Evolutionary conservation across 371 early-diverging fungal species (phyloP).

Genomic region (Mortierella sp.): DNA sequence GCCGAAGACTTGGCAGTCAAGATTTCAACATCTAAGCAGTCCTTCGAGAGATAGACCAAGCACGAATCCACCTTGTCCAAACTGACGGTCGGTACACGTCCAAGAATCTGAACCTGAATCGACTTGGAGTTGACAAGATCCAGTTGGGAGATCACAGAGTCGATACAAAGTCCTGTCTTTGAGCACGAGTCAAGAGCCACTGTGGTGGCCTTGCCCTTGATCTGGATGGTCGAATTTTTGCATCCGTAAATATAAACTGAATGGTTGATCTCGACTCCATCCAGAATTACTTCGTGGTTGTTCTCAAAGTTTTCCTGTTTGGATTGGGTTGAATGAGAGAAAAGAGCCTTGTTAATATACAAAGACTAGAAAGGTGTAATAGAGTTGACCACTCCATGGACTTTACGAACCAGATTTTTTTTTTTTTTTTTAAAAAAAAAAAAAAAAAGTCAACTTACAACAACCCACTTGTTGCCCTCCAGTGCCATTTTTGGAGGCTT

Average conservation of each 20-base stretch:
- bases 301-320: slow-evolving; percentile 82
- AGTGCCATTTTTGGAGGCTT: slow-evolving; percentile 85
- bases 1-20: slow-evolving; percentile 91
- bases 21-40: slow-evolving; percentile 82
- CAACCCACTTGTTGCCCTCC: slow-evolving; percentile 94
- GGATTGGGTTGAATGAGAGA: neutral
- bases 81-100: slow-evolving; percentile 83
- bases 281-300: slow-evolving; percentile 79
- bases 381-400: no score
- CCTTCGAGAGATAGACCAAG: slow-evolving; percentile 85
- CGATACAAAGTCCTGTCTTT: slow-evolving; percentile 89
- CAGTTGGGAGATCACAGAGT: slow-evolving; percentile 86
- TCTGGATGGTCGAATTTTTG: slow-evolving; percentile 85
- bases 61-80: slow-evolving; percentile 95
- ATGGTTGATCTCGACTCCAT: slow-evolving; percentile 86
- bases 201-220: slow-evolving; percentile 93
- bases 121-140: slow-evolving; percentile 94
- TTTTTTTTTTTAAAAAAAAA: neutral
- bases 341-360: neutral
- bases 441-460: slow-evolving; percentile 54
- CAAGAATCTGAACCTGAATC: slow-evolving; percentile 89
- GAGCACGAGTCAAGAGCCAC: slow-evolving; percentile 87
- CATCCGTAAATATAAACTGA: slow-evolving; percentile 94
- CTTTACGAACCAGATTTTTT: neutral
- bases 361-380: neutral